Base-by-base conservation (phyloP, 208 protist genomes). In the Trypanosoma theileri region DNA sequence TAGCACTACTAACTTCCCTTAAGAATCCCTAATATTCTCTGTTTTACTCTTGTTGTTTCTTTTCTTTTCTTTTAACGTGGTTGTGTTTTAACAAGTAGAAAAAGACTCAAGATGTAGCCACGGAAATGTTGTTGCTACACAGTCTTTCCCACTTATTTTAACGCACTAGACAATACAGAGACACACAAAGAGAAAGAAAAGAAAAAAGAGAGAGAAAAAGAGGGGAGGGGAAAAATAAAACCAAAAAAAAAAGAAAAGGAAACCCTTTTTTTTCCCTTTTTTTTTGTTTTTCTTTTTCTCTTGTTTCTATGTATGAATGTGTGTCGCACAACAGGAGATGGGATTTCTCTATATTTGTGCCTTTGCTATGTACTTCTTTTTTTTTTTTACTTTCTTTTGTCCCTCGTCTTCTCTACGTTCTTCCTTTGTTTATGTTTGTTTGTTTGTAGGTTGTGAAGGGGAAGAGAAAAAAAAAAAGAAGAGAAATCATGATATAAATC, bases 161-260 rank as follows among this genome's bases (percentile, higher is more conserved):
- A 16, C 26, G 1, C 19, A 57, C 56, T n/a, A 19, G 31, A 44
- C 0, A 8, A 52, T 8, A 48, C 10, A 48, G 3, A 48, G 1
- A 17, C 10, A 48, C 10, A 17, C 10, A 48, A 3, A 48, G 1
- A 70, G 22, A 64, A 22, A 64, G 45, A 8, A 35, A 56, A 56
- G 41, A 35, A 74, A 62, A 63, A 40, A 66, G 26, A 48, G 48
- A 72, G 51, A 53, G 52, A 67, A 46, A 56, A 2, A 56, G 58
- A 65, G 59, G 0, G 19, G 70, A 64, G 56, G 9, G 21, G 7
- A 44, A 48, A n/a, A 10, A n/a, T 13, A n/a, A 12, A 45, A 14
- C 9, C 6, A 45, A 45, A 48, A n/a, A 48, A 17, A 48, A 14
- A 17, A 48, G 9, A 17, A 48, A n/a, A 11, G 44, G 10, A 48